Evolutionary conservation across 148 eudicot species (phyloP).

Genomic region (Chenopodium album): DNA sequence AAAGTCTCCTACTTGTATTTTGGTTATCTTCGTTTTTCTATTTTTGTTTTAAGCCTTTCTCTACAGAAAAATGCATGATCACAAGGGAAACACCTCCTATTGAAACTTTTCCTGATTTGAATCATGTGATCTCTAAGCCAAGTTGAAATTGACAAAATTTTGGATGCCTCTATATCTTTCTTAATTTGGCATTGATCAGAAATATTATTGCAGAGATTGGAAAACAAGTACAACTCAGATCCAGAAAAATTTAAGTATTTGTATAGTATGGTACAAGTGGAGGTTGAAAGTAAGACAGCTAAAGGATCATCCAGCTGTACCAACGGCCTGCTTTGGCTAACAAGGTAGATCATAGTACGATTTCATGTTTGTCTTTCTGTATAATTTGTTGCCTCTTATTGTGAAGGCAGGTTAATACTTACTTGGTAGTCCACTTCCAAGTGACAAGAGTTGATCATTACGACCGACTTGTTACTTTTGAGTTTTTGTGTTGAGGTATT

Average conservation of each 20-base stretch:
- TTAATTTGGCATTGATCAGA: constrained; percentile 12
- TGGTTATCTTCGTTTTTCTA: not conserved
- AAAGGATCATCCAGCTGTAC: constrained; percentile 93
- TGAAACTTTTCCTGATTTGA: not conserved
- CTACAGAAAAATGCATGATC: not conserved
- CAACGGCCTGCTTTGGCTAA: constrained; percentile 92
- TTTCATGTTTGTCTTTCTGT: not conserved
- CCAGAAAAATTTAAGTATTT: constrained; percentile 71
- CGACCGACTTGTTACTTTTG: no score
- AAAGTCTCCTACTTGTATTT: not conserved
- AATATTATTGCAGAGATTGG: constrained; percentile 65
- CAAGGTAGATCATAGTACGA: constrained; percentile 49
- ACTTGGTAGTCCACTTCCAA: not conserved
- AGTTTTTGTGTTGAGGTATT: not conserved
- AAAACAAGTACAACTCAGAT: constrained; percentile 60
- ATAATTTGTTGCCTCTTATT: not conserved
- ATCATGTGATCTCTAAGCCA: not conserved
- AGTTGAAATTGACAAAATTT: not conserved
- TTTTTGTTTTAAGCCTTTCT: not conserved
- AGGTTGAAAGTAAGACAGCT: constrained; percentile 81
- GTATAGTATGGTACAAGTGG: constrained; percentile 72
- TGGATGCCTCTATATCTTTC: not conserved
- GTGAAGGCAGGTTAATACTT: not conserved
- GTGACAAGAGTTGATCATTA: not conserved
- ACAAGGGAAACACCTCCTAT: not conserved